Evolutionary conservation across 1,284 basidiomycete genomes (phyloP).

Genomic region (Thelephora terrestris): DNA sequence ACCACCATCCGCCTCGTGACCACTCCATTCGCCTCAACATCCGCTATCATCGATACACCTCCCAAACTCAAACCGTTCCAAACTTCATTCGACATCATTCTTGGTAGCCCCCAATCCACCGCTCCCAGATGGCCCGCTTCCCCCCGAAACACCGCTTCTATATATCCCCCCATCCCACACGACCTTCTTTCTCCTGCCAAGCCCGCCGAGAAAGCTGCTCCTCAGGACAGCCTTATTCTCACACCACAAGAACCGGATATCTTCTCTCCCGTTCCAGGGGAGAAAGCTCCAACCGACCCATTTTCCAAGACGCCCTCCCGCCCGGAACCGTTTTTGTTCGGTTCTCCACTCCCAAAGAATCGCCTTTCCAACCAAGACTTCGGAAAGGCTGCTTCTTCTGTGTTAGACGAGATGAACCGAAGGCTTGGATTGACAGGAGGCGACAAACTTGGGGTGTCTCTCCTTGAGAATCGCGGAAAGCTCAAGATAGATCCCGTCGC

Average conservation of each 20-base stretch:
- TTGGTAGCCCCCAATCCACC: conserved; percentile 39
- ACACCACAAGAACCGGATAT: conserved; percentile 26
- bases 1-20: conserved; percentile 53
- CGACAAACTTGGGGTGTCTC: conserved; percentile 30
- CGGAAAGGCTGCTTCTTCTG: conserved; percentile 45
- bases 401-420: conserved; percentile 71
- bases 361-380: conserved; percentile 52
- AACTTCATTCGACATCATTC: conserved; percentile 54
- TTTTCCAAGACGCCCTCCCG: conserved; percentile 17
- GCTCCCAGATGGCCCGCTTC: conserved; percentile 34
- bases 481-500: not conserved
- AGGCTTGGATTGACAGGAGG: conserved; percentile 42
- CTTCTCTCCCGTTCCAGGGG: conserved; percentile 22
- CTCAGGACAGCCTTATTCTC: conserved; percentile 13
- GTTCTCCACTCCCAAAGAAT: conserved; percentile 55
- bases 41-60: conserved; percentile 27
- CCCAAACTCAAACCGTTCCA: conserved; percentile 53
- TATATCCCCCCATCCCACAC: conserved; percentile 45
- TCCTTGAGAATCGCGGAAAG: conserved; percentile 10
- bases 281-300: not conserved
- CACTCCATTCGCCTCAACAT: conserved; percentile 18
- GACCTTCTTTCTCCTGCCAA: conserved; percentile 24
- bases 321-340: conserved; percentile 53
- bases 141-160: conserved; percentile 15
- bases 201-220: conserved; percentile 5